Evolutionary conservation across 257 asterid genomes (phyloP), one percentile per base, ranked within the genome.

Genomic region (Solanum pennellii): DNA sequence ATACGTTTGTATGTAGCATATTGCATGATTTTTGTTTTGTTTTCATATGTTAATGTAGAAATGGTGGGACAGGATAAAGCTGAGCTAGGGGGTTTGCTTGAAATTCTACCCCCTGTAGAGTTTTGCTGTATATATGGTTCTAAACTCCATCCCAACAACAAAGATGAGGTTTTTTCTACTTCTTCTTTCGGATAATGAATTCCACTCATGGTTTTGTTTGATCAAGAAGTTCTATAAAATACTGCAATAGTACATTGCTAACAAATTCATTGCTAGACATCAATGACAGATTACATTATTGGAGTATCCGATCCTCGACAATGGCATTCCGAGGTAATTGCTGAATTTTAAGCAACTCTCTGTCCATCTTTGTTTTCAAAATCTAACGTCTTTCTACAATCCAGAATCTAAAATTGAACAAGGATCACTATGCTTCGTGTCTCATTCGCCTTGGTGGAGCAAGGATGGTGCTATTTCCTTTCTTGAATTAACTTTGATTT

Each of bases 61-160:
- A 94, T 90, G 94, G 94, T 69, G 80, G 83, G 85, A 42, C 93
- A 66, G 31, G 89, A 86, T 79, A 90, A 71, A 83, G 52, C 90
- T 12, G 91, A 89, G 86, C 85, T 85, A 60, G 88, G 86, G 84
- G 87, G 90, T 89, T 91, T 97, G 83, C 93, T 97, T 62, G 92
- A 93, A 79, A 91, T 86, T 87, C 92, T 95, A 77, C 98, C 99
- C 16, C 96, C 97, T 0, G 95, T 95, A 88, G 98, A 95, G 39
- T 97, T 95, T 87, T 94, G 95, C 86, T 94, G 98, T 84, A 60
- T 93, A 42, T 94, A 95, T 93, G 99, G 98, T 52, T 97, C 98
- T 80, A 90, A 90, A 80, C 98, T 95, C 88, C 99, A 96, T 90
- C 95, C 97, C 27, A 95, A 93, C 93, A 95, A 96, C 89, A 77